Evolutionary conservation across 164 flowering plant genomes (phyloP).

Genomic region (Magnolia officinalis): DNA sequence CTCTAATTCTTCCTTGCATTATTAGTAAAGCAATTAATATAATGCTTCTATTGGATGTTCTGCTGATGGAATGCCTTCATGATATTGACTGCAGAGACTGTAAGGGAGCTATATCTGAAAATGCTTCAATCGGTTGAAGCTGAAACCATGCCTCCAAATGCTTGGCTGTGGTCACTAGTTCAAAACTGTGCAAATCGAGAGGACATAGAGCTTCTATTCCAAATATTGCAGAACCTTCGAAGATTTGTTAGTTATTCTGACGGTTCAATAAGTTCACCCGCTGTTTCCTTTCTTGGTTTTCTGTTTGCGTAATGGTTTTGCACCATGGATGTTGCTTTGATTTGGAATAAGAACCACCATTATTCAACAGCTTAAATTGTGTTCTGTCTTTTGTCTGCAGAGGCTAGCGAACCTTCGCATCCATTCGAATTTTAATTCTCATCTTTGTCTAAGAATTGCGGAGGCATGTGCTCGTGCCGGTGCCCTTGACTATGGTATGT

Average conservation of each 20-base stretch:
- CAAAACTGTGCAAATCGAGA: conserved; percentile 56
- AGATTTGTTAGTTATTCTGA: conserved; percentile 62
- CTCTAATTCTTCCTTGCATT: neutral
- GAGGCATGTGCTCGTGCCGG: conserved; percentile 87
- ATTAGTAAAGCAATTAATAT: neutral
- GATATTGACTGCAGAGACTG: conserved; percentile 45
- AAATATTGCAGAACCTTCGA: conserved; percentile 60
- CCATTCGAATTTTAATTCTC: conserved; percentile 59
- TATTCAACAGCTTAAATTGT: conserved; percentile 4
- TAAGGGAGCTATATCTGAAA: conserved; percentile 64
- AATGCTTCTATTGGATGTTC: neutral
- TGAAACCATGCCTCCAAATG: conserved; percentile 76
- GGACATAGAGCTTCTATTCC: conserved; percentile 72
- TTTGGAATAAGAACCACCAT: neutral
- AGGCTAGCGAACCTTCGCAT: conserved; percentile 87
- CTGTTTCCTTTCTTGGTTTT: conserved; percentile 1
- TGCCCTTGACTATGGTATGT: conserved; percentile 80
- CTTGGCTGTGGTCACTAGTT: conserved; percentile 71
- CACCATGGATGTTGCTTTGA: neutral
- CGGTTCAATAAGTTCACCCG: neutral
- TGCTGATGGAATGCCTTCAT: neutral
- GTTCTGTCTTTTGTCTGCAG: conserved; percentile 42
- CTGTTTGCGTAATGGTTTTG: neutral
- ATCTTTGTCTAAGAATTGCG: conserved; percentile 71
- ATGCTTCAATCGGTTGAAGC: conserved; percentile 54